Evolutionary conservation across 1,284 basidiomycete genomes (phyloP).

Genomic region (Moesziomyces globuligerus): DNA sequence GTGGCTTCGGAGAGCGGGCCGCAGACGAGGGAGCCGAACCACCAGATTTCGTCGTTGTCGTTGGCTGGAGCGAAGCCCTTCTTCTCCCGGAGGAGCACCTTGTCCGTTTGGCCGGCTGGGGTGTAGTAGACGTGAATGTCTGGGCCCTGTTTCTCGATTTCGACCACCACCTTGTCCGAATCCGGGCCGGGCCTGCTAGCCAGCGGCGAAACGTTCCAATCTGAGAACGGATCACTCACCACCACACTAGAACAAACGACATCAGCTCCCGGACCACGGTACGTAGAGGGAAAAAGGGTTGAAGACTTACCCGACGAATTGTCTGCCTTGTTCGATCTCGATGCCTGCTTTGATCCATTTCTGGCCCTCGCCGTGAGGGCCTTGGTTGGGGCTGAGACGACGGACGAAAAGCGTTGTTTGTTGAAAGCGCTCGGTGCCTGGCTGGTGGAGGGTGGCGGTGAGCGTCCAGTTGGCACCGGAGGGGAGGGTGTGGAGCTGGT

Average conservation of each 20-base stretch:
- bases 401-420: conserved; percentile 38
- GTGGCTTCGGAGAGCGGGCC: conserved; percentile 20
- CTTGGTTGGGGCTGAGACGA: not conserved
- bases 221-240: conserved; percentile 30
- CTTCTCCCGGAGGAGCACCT: conserved; percentile 29
- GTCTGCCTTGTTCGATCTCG: conserved; percentile 27
- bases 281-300: not conserved
- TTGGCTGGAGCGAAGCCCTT: conserved; percentile 23
- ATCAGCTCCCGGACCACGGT: not conserved
- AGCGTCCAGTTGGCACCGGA: conserved; percentile 9
- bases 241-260: conserved; percentile 12
- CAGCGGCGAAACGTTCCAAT: conserved; percentile 34
- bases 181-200: not conserved
- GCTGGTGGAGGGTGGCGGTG: conserved; percentile 10
- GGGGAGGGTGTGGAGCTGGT: not conserved
- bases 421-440: conserved; percentile 29
- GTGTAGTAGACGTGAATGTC: conserved; percentile 37
- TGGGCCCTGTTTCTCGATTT: conserved; percentile 29
- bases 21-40: conserved; percentile 45
- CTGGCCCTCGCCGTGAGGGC: conserved; percentile 5
- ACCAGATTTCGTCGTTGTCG: conserved; percentile 19
- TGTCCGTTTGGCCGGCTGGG: not conserved
- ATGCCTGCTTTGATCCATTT: conserved; percentile 32
- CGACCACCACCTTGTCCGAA: conserved; percentile 9
- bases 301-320: conserved; percentile 30